Evolutionary conservation across 2,329 filamentous ascomycete species (phyloP), one percentile per base, ranked within the genome.

Genomic region (Exserohilum turcica): DNA sequence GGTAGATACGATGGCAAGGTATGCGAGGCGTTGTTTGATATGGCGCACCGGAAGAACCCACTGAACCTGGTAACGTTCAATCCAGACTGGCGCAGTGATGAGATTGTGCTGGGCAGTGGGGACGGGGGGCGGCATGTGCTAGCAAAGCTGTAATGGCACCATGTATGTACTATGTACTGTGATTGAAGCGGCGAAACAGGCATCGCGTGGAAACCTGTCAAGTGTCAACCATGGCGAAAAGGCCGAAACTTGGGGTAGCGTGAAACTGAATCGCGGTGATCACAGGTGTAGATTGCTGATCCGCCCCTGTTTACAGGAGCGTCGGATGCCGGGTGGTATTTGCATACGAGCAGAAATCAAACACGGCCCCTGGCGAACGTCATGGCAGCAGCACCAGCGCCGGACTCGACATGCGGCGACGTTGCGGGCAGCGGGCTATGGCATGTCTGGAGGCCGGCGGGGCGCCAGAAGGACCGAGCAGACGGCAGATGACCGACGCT

Each of bases 21-120:
- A 6, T 83, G 83, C 57, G 81, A 83, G 60, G 78, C 82, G 49
- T 62, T 83, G 36, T 83, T 77, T 54, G 74, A 82, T 49, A 72
- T 77, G 46, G 81, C 80, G 3, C 80, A 83, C 71, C 68, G 77
- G 39, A 63, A 77, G 58, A 83, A 83, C 64, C 80, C 80, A 8
- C 55, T 83, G 59, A 83, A 83, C 52, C 66, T 67, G 47, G 67
- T 77, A 8, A 82, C 78, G 0, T 82, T 83, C 58, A 82, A 83
- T 60, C 73, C 75, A 6, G 74, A 80, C 53, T 82, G 77, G 68
- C 71, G 72, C 60, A 78, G 67, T 40, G 79, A 80, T 51, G 79
- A 81, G 65, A 78, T 82, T 56, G 77, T 80, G 7, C 72, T 77
- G 68, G 76, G 77, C 6, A 77, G 76, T 60, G 78, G 77, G 1